Base-by-base conservation (phyloP, 2,329 filamentous ascomycete genomes). In the Xylariales sp. region DNA sequence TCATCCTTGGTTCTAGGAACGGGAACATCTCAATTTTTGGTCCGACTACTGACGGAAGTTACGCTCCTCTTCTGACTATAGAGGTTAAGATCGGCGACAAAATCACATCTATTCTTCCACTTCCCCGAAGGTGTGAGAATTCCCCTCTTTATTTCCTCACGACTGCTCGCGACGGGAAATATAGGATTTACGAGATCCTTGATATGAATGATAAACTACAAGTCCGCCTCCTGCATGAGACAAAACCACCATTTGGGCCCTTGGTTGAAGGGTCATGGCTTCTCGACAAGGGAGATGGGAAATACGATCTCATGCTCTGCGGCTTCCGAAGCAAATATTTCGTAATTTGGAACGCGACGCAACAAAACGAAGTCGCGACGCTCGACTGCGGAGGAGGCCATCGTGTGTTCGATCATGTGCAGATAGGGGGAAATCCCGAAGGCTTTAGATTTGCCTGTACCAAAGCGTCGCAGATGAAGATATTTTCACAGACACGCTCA, bases 351-450 rank as follows among this genome's bases (percentile, higher is more conserved):
- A 93, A 97, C 77, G 89, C 92, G 76, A 89, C 88, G 0, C 83
- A 82, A 1, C 89, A 93, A 66, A 86, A 88, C 64, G 91, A 95
- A 74, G 79, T 95, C 16, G 87, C 91, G 62, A 85, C 84, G 0
- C 84, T 97, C 36, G 90, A 94, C 56, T 97, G 95, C 76, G 95
- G 94, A 63, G 95, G 95, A 41, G 90, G 90, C 0, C 93, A 97
- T 76, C 87, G 95, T 62, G 90, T 86, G 39, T 97, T 93, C 85
- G 86, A 88, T 71, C 78, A 80, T 64, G 72, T 77, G 65, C 69
- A 76, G 30, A 63, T 73, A 28, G n/a, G 10, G 10, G 66, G 61
- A 71, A 69, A 82, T 16, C 68, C 75, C 7, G 77, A 78, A 16
- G 75, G 74, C 0, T 74, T 84, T 49, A 80, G 83, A 30, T 89